Conservation (phyloP, 176 grass and related monocot species). For the Musa itinerans region DNA sequence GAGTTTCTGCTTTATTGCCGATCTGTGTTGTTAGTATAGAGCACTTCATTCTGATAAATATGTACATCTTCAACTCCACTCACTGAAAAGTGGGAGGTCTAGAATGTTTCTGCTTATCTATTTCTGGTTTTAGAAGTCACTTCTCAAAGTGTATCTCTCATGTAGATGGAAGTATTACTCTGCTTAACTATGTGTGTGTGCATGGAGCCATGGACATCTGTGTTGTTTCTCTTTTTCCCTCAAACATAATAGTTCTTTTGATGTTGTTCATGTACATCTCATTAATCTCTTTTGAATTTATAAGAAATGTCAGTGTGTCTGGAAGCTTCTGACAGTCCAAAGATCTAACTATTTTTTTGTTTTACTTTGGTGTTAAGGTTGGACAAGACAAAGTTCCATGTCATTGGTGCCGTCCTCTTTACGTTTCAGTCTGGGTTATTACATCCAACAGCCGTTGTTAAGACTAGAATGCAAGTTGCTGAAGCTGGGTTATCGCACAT, state of each 20-base stretch:
- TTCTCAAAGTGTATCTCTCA: background rate
- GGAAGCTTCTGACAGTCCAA: background rate
- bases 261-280: background rate
- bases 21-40: too few species aligned
- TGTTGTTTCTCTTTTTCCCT: background rate
- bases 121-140: background rate
- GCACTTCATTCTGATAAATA: too few species aligned
- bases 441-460: slow-evolving; percentile 81
- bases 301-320: background rate
- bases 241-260: background rate
- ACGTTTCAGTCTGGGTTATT: slow-evolving; percentile 71
- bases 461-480: slow-evolving; percentile 91
- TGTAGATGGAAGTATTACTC: background rate
- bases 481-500: slow-evolving; percentile 52
- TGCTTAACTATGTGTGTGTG: background rate
- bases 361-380: slow-evolving; percentile 36
- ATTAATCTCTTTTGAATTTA: background rate
- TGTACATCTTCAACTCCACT: too few species aligned
- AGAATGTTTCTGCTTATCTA: background rate
- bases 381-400: slow-evolving; percentile 89
- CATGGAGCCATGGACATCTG: too few species aligned
- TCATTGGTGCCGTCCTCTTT: slow-evolving; percentile 77
- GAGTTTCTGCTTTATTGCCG: too few species aligned
- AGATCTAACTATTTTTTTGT: background rate
- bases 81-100: background rate